Conservation (phyloP, 2,329 filamentous ascomycete species). For the Botryotinia calthae region DNA sequence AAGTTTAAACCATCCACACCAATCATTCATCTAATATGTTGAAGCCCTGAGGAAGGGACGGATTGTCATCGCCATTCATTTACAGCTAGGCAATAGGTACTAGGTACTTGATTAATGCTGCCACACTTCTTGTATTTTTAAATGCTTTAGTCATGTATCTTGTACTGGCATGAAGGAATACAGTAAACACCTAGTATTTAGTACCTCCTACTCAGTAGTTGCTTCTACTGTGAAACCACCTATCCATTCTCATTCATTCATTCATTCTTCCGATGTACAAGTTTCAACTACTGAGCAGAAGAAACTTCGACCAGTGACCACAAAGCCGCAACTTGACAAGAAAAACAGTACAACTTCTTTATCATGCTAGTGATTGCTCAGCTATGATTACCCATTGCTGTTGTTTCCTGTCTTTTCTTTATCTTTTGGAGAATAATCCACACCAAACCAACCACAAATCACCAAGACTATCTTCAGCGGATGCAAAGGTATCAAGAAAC, state of each 20-base stretch:
- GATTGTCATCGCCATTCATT: not conserved
- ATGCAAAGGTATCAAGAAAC: not conserved
- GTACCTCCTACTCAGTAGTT: not conserved
- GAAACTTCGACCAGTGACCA: conserved; percentile 7
- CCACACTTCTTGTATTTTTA: not conserved
- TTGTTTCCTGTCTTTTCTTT: not conserved
- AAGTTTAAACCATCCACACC: not conserved
- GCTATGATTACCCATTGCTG: not conserved
- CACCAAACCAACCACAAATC: not conserved
- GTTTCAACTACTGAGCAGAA: not conserved
- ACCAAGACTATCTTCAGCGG: not conserved
- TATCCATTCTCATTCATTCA: not conserved
- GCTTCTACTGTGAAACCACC: not conserved
- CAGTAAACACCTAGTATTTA: not conserved
- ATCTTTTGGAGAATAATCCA: not conserved
- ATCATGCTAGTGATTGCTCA: not conserved
- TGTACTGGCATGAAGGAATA: not conserved
- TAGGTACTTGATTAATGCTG: not conserved
- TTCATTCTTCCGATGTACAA: not conserved
- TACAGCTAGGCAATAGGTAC: not conserved
- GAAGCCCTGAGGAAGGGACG: not conserved
- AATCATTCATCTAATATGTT: not conserved
- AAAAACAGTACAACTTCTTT: not conserved
- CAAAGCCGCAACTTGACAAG: not conserved
- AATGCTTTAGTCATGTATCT: not conserved